Evolutionary conservation across 345 rosid species (phyloP).

Genomic region (Acer yangbiense): DNA sequence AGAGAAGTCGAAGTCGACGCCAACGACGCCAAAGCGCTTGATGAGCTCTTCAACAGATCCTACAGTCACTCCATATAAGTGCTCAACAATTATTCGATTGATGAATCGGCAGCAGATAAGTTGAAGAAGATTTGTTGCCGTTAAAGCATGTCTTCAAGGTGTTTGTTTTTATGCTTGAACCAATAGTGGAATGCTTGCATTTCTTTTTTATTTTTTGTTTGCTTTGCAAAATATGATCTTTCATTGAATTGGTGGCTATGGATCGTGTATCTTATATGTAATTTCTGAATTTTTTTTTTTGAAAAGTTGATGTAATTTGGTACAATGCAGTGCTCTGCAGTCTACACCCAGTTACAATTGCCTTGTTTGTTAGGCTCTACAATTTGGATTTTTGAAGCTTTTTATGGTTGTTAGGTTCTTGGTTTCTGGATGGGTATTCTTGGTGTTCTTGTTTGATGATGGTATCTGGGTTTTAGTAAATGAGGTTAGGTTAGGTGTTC

Average conservation of each 20-base stretch:
- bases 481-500: too few species aligned
- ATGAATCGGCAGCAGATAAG: conserved; percentile 63
- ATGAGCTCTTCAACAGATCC: too few species aligned
- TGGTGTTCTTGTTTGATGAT: too few species aligned
- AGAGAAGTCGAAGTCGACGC: conserved; percentile 71
- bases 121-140: conserved; percentile 56
- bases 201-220: background rate
- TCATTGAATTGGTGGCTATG: background rate
- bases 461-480: too few species aligned
- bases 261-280: background rate
- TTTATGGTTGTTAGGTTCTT: too few species aligned
- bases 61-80: conserved; percentile 92
- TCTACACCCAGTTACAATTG: background rate
- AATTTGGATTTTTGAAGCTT: background rate
- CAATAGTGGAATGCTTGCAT: background rate
- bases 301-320: background rate
- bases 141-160: conserved; percentile 32
- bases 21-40: conserved; percentile 51
- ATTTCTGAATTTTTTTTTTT: background rate
- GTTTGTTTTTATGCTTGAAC: conserved; percentile 49
- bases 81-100: conserved; percentile 87
- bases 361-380: background rate
- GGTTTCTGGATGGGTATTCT: too few species aligned
- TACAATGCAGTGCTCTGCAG: background rate
- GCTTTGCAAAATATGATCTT: background rate